Conservation (phyloP, 495 filamentous ascomycete species). For the Thermothielavioides terrestris region DNA sequence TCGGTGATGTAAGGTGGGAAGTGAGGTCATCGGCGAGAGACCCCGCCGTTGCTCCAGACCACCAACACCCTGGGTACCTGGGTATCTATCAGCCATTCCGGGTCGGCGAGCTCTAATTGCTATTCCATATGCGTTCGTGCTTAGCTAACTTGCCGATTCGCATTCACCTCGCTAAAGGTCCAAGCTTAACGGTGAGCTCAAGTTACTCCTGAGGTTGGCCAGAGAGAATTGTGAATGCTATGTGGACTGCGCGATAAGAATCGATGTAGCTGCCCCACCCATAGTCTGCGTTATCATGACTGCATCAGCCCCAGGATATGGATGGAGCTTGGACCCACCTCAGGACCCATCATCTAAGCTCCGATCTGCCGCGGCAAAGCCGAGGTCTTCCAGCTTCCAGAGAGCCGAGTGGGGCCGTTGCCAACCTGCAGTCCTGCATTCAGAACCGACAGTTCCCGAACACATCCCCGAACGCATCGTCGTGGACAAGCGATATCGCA, state of each 20-base stretch:
- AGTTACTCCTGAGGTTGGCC: too few species aligned
- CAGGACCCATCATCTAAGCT: slow-evolving; percentile 4
- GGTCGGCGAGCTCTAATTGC: too few species aligned
- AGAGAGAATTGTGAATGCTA: too few species aligned
- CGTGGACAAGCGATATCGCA: slow-evolving; percentile 7
- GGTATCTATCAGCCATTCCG: too few species aligned
- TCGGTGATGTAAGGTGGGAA: not conserved
- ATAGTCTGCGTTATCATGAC: not conserved
- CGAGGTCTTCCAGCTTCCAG: slow-evolving; percentile 21
- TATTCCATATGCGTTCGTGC: too few species aligned
- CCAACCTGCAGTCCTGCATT: slow-evolving; percentile 5
- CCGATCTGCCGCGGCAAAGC: slow-evolving; percentile 31
- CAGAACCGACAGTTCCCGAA: slow-evolving; percentile 27
- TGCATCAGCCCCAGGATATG: not conserved
- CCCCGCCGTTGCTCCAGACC: slow-evolving; percentile 1
- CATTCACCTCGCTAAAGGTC: too few species aligned
- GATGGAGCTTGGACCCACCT: slow-evolving; percentile 18
- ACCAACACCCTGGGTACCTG: too few species aligned
- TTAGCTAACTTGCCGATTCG: too few species aligned
- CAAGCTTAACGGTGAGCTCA: too few species aligned
- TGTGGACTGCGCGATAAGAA: too few species aligned
- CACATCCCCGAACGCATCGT: too few species aligned
- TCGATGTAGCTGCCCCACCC: too few species aligned
- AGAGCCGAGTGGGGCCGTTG: slow-evolving; percentile 8
- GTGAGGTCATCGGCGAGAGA: slow-evolving; percentile 15